phyloP scores from a whole-genome alignment of 164 flowering plant genomes.

The Vitis rupestris region DNA sequence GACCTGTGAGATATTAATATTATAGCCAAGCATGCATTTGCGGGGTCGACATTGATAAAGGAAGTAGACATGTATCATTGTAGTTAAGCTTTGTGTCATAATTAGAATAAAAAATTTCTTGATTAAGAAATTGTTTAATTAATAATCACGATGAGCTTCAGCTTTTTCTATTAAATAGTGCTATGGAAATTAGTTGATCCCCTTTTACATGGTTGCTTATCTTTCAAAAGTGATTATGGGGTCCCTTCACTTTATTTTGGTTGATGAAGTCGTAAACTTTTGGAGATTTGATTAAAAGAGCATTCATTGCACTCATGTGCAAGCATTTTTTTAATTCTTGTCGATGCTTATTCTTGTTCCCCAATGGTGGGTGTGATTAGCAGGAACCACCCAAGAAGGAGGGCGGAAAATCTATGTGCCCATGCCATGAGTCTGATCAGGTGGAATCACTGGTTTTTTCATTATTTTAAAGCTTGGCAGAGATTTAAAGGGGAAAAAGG shows the following conservation, averaged over 20 bases:
- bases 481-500: too few relatives aligned
- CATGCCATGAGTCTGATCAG: too few relatives aligned
- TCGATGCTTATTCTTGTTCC: conserved; percentile 1
- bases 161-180: conserved; percentile 12
- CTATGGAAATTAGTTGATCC: conserved; percentile 14
- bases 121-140: conserved; percentile 6
- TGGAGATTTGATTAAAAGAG: conserved; percentile 18
- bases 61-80: conserved; percentile 34
- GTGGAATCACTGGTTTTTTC: too few relatives aligned
- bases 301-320: conserved; percentile 36
- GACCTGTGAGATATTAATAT: conserved; percentile 15
- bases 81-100: conserved; percentile 16
- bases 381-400: background rate
- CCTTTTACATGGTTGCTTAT: background rate
- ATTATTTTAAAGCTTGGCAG: too few relatives aligned
- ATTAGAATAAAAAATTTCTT: conserved; percentile 17
- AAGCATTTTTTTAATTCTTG: background rate
- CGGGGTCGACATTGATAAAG: conserved; percentile 29
- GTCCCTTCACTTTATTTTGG: conserved; percentile 1
- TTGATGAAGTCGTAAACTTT: conserved; percentile 10
- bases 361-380: conserved; percentile 1
- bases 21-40: conserved; percentile 33
- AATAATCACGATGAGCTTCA: conserved; percentile 2
- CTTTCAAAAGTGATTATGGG: conserved; percentile 4
- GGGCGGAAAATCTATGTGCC: too few relatives aligned